Percentiles rank a stretch among this genome's conserved stretches.
Conservation (phyloP, 352 stramenopile genomes). For the Pythium guiyangense region DNA sequence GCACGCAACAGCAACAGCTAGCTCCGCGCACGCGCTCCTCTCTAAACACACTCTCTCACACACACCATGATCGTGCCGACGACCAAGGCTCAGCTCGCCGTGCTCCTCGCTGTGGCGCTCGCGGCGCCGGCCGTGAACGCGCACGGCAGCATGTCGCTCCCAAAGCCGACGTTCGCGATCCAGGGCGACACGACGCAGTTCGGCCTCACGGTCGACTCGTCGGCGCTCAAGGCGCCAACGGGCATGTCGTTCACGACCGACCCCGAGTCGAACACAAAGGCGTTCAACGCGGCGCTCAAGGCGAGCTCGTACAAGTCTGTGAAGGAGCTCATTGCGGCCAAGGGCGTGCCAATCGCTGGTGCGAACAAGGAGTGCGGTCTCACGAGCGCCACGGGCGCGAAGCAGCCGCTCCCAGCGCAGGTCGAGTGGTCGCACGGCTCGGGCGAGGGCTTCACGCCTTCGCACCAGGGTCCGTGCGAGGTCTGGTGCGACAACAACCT, state of each 20-base stretch:
- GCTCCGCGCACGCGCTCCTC: not conserved
- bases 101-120: conserved; percentile 2
- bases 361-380: conserved; percentile 11
- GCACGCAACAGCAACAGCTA: no score
- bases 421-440: conserved; percentile 31
- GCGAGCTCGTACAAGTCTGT: conserved; percentile 17
- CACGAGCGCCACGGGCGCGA: conserved; percentile 23
- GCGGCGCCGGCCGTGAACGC: conserved; percentile 14
- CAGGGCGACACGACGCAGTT: conserved; percentile 11
- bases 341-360: conserved; percentile 4
- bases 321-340: conserved; percentile 1
- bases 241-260: conserved; percentile 13
- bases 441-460: conserved; percentile 21
- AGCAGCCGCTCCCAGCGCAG: conserved; percentile 23
- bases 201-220: conserved; percentile 7
- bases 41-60: not conserved
- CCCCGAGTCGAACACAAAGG: conserved; percentile 18
- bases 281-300: conserved; percentile 20
- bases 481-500: conserved; percentile 46
- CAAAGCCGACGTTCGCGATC: conserved; percentile 9
- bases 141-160: conserved; percentile 27
- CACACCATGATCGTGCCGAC: conserved; percentile 1
- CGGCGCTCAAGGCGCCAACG: conserved; percentile 11
- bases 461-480: conserved; percentile 41
- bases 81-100: conserved; percentile 3